phyloP scores from a whole-genome alignment of 2,329 filamentous ascomycete genomes.

The Aspergillus ustus region DNA sequence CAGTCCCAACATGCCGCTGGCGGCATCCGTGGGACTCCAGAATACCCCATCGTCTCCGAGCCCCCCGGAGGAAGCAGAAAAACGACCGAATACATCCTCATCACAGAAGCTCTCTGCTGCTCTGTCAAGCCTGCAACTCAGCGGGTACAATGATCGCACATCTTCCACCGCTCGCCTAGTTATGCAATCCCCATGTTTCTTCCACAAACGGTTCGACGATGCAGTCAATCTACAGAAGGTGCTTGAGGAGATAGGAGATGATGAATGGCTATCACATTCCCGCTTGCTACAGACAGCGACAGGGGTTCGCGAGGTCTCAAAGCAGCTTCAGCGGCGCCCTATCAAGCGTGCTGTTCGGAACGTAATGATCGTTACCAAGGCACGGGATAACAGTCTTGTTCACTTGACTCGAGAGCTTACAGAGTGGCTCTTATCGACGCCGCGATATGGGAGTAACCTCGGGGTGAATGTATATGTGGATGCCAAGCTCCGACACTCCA shows the following conservation, averaged over 20 bases:
- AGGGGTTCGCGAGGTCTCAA: conserved; percentile 91
- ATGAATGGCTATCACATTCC: conserved; percentile 89
- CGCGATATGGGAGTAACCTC: conserved; percentile 85
- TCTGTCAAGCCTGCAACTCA: conserved; percentile 56
- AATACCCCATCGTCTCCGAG: conserved; percentile 39
- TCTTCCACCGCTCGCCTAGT: conserved; percentile 59
- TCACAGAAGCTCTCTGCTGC: conserved; percentile 67
- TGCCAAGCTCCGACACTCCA: conserved; percentile 85
- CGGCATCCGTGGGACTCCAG: conserved; percentile 66
- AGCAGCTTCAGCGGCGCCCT: conserved; percentile 88
- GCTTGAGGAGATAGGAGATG: conserved; percentile 87
- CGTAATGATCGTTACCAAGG: conserved; percentile 99
- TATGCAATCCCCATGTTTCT: conserved; percentile 93
- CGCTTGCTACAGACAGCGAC: conserved; percentile 94
- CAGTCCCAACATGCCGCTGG: conserved; percentile 62
- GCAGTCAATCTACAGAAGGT: conserved; percentile 94
- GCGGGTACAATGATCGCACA: conserved; percentile 48
- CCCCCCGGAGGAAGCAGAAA: conserved; percentile 33
- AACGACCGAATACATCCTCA: conserved; percentile 51
- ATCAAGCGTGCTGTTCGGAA: conserved; percentile 90
- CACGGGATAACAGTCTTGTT: conserved; percentile 91
- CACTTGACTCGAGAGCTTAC: conserved; percentile 85
- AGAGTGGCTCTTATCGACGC: conserved; percentile 84
- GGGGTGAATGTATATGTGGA: conserved; percentile 99
- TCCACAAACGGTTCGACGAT: conserved; percentile 95